Evolutionary conservation across 805 yeast species (phyloP), one percentile per base, ranked within the genome.

Genomic region (Saccharomycopsis malanga): DNA sequence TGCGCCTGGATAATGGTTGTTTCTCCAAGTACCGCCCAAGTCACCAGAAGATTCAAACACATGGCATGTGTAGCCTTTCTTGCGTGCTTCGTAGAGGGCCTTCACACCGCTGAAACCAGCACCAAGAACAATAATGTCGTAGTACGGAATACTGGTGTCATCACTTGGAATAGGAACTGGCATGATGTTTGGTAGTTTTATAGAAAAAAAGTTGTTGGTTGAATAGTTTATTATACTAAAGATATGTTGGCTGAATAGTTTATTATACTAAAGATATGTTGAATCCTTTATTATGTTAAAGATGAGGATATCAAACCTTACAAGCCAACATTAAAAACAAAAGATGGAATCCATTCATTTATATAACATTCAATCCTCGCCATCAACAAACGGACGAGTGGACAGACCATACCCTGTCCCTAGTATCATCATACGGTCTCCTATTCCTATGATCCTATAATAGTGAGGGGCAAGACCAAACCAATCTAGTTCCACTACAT

Each of bases 1-100:
- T 4, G 64, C 56, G 17, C 58, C 58, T 23, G 58, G 57, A 37
- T 56, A 56, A 4, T 48, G 41, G 43, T 53, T 55, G 36, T 37
- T 32, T 34, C 42, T 42, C 58, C 58, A 56, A 22, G 56, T 52
- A 10, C 57, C 57, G n/a, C 56, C 57, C 14, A 55, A 34, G 42
- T 40, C 49, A 10, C 22, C 30, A 21, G 32, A 35, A 24, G 46
- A 42, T 18, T 55, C 58, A 34, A 35, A 54, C 10, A 50, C 45
- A 30, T 54, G 57, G 21, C 38, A 48, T 14, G 48, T 23, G 25
- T 42, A 43, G n/a, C 57, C 58, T 18, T 43, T 34, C 27, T 55
- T 44, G 10, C 54, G 44, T 25, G 50, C 47, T 29, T 50, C 50
- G 42, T 50, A 39, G 27, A 55, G 27, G n/a, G 49, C 39, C 23